Evolutionary conservation across 108 stramenopile species (phyloP).

Genomic region (Stephanodiscus triporus): DNA sequence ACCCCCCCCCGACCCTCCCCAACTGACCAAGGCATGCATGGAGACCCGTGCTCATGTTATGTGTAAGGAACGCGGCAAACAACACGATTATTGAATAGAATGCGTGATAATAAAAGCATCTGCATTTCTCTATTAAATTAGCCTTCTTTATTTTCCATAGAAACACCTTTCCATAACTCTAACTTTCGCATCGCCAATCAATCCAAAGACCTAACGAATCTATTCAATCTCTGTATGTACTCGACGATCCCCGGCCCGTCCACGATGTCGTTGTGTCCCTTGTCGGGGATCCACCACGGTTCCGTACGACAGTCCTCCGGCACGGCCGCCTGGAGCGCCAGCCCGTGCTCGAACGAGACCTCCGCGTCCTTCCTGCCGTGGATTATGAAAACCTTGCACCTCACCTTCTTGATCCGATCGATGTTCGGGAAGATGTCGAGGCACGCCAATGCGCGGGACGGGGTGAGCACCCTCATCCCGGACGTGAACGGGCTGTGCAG

Average conservation of each 20-base stretch:
- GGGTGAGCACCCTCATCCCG: slow-evolving; percentile 89
- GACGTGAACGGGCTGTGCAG: slow-evolving; percentile 87
- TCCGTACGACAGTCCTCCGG: slow-evolving; percentile 67
- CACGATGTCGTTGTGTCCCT: slow-evolving; percentile 91
- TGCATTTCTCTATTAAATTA: too few species aligned
- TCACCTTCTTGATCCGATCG: slow-evolving; percentile 74
- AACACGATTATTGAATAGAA: too few species aligned
- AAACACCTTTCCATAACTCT: too few species aligned
- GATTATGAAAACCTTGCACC: slow-evolving; percentile 85
- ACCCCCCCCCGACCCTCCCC: too few species aligned
- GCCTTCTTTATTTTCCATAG: too few species aligned
- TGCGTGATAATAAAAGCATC: too few species aligned
- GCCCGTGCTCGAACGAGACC: slow-evolving; percentile 76
- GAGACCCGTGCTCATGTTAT: too few species aligned
- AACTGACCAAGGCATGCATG: too few species aligned
- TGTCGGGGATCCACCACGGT: slow-evolving; percentile 88
- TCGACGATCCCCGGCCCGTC: slow-evolving; percentile 76
- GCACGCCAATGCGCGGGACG: slow-evolving; percentile 71
- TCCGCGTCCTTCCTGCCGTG: slow-evolving; percentile 88
- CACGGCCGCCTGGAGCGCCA: slow-evolving; percentile 72
- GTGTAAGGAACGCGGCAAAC: too few species aligned
- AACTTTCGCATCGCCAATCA: too few species aligned
- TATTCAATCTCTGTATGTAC: slow-evolving; percentile 67
- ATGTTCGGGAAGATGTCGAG: slow-evolving; percentile 92
- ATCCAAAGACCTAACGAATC: slow-evolving; percentile 63